Evolutionary conservation across 2,329 filamentous ascomycete species (phyloP).

Genomic region (Hymenotorrendiella dingleyae): DNA sequence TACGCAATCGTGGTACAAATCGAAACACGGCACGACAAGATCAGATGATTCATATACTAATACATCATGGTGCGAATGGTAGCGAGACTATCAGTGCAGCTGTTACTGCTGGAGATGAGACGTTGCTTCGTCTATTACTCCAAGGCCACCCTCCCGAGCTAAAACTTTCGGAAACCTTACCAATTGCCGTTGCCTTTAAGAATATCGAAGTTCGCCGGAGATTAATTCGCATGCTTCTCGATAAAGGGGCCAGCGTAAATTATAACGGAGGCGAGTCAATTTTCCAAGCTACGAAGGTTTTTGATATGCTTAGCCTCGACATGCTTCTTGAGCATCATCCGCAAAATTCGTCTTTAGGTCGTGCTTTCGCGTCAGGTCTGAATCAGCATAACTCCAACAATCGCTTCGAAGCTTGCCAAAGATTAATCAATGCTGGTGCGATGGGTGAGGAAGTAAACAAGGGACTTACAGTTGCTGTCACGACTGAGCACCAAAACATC

Average conservation of each 20-base stretch:
- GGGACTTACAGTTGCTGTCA: conserved; percentile 6
- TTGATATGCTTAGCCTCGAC: not conserved
- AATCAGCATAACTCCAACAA: not conserved
- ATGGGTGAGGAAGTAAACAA: conserved; percentile 9
- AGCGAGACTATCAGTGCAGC: conserved; percentile 6
- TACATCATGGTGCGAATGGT: conserved; percentile 1
- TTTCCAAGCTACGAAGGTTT: conserved; percentile 2
- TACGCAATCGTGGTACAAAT: not conserved
- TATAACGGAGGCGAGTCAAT: conserved; percentile 4
- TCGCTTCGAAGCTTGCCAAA: conserved; percentile 8
- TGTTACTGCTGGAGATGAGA: conserved; percentile 2
- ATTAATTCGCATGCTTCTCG: conserved; percentile 2
- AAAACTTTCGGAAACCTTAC: conserved; percentile 1
- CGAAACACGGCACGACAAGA: not conserved
- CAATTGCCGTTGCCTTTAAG: not conserved
- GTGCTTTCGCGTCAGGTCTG: conserved; percentile 7
- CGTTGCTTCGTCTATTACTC: conserved; percentile 1
- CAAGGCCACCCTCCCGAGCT: conserved; percentile 2
- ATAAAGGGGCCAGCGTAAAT: conserved; percentile 4
- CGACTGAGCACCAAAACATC: conserved; percentile 2
- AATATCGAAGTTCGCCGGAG: not conserved
- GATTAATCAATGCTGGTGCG: conserved; percentile 7
- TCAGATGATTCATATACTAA: conserved; percentile 2
- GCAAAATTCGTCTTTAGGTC: conserved; percentile 2
- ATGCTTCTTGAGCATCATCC: conserved; percentile 1